These are phyloP conservation scores for Fennellomyces sp. DNA, from an alignment of 371 early-diverging fungal genomes.

Conservation along the genomic window DNA sequence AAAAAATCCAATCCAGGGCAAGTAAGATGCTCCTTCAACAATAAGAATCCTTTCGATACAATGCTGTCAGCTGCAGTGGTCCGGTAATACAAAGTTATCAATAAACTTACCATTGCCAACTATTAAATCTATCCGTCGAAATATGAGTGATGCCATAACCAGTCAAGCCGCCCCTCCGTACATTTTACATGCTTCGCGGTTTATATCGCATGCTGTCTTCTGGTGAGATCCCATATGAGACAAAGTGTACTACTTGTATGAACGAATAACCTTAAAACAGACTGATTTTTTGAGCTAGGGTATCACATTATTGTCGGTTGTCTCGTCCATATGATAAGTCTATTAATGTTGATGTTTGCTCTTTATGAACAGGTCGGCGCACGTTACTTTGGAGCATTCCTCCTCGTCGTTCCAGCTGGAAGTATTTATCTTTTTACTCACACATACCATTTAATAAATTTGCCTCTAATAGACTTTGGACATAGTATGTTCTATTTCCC, in stretches of 20 bases:
- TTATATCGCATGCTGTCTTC: slow-evolving; percentile 28
- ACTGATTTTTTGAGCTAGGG: slow-evolving; percentile 25
- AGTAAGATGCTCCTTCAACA: slow-evolving; percentile 48
- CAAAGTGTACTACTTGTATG: no score
- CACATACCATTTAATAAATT: no score
- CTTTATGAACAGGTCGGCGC: slow-evolving; percentile 1
- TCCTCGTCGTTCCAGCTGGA: slow-evolving; percentile 18
- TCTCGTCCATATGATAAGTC: slow-evolving; percentile 20
- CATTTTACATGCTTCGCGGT: slow-evolving; percentile 16
- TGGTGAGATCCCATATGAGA: no score
- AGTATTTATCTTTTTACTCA: no score
- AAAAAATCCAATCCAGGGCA: slow-evolving; percentile 30
- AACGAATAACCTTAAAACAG: no score
- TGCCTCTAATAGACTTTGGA: no score
- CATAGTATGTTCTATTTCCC: slow-evolving; percentile 26
- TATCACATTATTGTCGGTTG: slow-evolving; percentile 27
- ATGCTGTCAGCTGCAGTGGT: no score
- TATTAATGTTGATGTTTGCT: slow-evolving; percentile 30
- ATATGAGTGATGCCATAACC: slow-evolving; percentile 35
- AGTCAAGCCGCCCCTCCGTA: slow-evolving; percentile 41
- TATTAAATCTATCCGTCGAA: slow-evolving; percentile 13
- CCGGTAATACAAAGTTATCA: no score
- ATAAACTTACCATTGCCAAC: slow-evolving; percentile 47
- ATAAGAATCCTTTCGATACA: slow-evolving; percentile 62
- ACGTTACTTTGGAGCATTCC: slow-evolving; percentile 23